phyloP scores from a whole-genome alignment of 768 basidiomycete species.

The Russula brevipes region DNA sequence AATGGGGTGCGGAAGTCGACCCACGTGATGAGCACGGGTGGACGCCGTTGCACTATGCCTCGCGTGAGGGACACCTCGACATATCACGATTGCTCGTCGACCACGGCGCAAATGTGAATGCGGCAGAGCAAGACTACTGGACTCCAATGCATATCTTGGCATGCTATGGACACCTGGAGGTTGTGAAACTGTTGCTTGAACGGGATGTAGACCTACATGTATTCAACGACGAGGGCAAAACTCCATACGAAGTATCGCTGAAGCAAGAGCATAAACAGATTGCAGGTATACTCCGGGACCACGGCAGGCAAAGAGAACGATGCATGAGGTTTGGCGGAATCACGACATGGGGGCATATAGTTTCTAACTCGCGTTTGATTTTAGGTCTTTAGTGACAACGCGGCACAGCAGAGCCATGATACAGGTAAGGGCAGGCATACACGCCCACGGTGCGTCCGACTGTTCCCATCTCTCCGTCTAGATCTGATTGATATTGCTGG shows the following conservation, averaged over 20 bases:
- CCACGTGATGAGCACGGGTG: not conserved
- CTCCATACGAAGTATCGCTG: not conserved
- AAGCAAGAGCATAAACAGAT: not conserved
- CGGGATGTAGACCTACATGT: not conserved
- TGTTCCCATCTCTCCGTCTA: not conserved
- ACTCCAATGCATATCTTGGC: not conserved
- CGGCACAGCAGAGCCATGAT: conserved; percentile 46
- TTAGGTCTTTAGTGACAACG: not conserved
- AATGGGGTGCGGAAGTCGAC: not conserved
- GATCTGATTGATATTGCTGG: not conserved
- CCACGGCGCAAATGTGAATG: not conserved
- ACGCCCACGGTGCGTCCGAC: not conserved
- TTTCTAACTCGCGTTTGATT: not conserved
- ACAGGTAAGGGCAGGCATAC: conserved; percentile 40
- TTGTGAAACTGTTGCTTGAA: not conserved
- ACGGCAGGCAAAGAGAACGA: not conserved
- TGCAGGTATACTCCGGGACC: not conserved
- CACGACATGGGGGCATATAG: not conserved
- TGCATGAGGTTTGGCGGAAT: not conserved
- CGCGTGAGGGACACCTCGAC: not conserved
- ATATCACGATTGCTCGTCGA: not conserved
- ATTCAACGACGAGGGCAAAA: not conserved
- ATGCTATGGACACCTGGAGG: not conserved
- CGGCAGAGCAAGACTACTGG: no score
- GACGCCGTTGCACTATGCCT: not conserved